A percentile compares a stretch with the other conserved stretches of the same genome.
These are phyloP conservation scores for Cephaloascus fragrans DNA, from an alignment of 805 yeast species.

Conservation along the genomic window DNA sequence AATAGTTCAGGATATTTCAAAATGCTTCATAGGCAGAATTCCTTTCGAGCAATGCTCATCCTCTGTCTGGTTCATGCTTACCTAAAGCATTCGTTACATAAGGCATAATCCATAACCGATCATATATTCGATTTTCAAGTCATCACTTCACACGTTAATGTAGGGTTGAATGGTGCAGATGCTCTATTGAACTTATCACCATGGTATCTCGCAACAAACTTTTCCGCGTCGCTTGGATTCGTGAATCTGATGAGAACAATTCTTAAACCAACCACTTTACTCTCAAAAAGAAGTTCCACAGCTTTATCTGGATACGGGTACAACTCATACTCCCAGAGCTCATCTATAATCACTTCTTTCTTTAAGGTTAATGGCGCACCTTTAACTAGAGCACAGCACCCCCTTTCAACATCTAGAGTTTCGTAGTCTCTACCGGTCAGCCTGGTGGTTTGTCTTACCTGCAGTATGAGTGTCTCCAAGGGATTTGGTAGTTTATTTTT, in stretches of 20 bases:
- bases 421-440: slow-evolving; percentile 1
- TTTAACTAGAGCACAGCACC: slow-evolving; percentile 26
- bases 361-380: slow-evolving; percentile 38
- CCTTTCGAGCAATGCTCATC: too few relatives aligned
- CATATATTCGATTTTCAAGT: too few relatives aligned
- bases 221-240: slow-evolving; percentile 30
- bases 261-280: slow-evolving; percentile 17
- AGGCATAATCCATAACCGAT: too few relatives aligned
- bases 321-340: slow-evolving; percentile 42
- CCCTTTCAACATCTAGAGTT: slow-evolving; percentile 12
- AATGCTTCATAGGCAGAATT: too few relatives aligned
- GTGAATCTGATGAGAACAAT: slow-evolving; percentile 27
- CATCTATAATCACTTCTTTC: slow-evolving; percentile 18
- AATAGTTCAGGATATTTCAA: too few relatives aligned
- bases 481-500: too few relatives aligned
- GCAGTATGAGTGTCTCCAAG: neutral
- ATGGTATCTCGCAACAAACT: slow-evolving; percentile 45
- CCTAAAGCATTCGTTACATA: too few relatives aligned
- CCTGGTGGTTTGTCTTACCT: neutral
- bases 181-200: slow-evolving; percentile 28
- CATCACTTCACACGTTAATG: neutral
- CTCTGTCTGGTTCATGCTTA: too few relatives aligned
- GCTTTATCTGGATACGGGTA: slow-evolving; percentile 11
- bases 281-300: slow-evolving; percentile 13
- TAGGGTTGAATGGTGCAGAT: neutral